Base-by-base conservation (phyloP, 1,284 basidiomycete genomes). In the Heterobasidion irregulare region DNA sequence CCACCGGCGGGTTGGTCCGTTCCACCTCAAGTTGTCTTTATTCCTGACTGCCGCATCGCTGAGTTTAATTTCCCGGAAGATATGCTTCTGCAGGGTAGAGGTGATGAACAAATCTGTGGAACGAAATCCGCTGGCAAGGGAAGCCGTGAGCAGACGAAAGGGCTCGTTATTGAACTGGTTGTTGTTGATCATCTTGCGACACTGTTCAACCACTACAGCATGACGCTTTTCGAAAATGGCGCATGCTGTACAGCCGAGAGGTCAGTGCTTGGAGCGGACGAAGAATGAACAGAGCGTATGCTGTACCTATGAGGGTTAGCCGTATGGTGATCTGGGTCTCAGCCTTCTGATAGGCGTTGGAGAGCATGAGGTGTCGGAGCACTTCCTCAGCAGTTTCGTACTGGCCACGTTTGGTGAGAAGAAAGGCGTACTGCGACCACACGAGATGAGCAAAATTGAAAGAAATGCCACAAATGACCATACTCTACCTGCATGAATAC, bases 131-230 rank as follows among this genome's bases (percentile, higher is more conserved):
- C 84, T 84, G 0, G 84, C 81, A 4, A 95, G 75, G 0, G 80
- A 79, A 0, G 85, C 84, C 4, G 87, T 67, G 32, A 94, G 76
- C 43, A 96, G 75, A 4, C 92, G 83, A 18, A 89, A 69, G 0
- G 90, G 85, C 58, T 93, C 92, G 63, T 89, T 92, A 70, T 89
- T 89, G 73, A 86, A 92, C 63, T 87, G 90, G 65, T 85, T 75
- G 0, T 70, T 70, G 16, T 77, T 82, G 57, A 89, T 82, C 19
- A 94, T 67, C 61, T 86, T 87, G n/a, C 90, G 80, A 61, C 75
- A 74, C 72, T 87, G 78, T 60, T 92, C 87, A 8, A 89, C 80
- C 8, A 88, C 79, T 4, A 76, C 73, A 10, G 75, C 68, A 60
- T 79, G 80, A 16, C 81, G 75, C 47, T 80, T 74, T 2, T 76